Base-by-base conservation (phyloP, 768 basidiomycete genomes). In the Termitomyces bulborhizus region DNA sequence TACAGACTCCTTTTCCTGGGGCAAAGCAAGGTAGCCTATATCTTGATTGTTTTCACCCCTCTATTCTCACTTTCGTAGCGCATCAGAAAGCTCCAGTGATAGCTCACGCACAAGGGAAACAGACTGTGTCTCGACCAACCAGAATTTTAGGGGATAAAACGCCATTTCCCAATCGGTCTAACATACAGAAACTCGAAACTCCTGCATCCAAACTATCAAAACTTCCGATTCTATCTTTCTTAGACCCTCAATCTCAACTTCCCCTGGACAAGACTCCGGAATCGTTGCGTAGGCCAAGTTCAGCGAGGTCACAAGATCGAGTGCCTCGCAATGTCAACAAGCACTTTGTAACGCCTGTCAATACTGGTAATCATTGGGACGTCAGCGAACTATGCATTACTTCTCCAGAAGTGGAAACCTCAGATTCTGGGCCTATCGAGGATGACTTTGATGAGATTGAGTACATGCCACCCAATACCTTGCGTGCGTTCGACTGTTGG, bases 91-190 rank as follows among this genome's bases (percentile, higher is more conserved):
- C 59, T 54, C 29, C 57, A 53, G 34, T 54, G 57, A 37, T 53
- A 60, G 34, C 62, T 57, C 59, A 67, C 67, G 60, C 63, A 57
- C 52, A 57, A 16, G 51, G 54, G 57, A 67, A 64, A 18, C 54
- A 60, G 58, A 64, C 39, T 61, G 64, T 46, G 53, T 43, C 37
- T 48, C 60, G 40, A 48, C 67, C 48, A 57, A 63, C 68, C 6
- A 79, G 82, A 12, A 84, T 86, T 1, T 73, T 91, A 7, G 76
- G 75, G 26, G 88, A 91, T 71, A 90, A 87, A 69, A 91, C 88
- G 1, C 88, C 88, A 1, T 84, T 85, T 60, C 81, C 83, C 3
- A 90, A 90, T 65, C 83, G 86, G 37, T 69, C 69, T 32, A 67
- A 60, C 15, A 57, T 60, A 7, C 56, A 64, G 29, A 62, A 66